These are phyloP conservation scores for Neofusicoccum umdonicola DNA, from an alignment of 2,329 filamentous ascomycete species.

Conservation along the genomic window DNA sequence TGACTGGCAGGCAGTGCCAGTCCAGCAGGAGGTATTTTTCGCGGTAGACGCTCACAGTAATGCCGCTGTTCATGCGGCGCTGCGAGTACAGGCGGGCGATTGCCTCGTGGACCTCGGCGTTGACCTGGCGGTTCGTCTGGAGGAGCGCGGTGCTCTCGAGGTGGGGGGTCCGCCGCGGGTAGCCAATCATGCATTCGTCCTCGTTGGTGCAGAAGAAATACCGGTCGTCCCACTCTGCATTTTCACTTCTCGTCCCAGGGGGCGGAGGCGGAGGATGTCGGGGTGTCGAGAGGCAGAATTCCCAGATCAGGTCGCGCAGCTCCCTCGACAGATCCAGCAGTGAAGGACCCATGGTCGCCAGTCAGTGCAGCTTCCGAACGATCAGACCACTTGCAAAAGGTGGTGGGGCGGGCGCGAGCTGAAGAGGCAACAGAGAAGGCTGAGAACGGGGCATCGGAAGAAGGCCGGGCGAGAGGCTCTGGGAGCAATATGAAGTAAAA, in stretches of 20 bases:
- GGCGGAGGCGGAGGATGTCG: neutral
- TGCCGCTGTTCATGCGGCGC: neutral
- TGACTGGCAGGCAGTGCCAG: constrained; percentile 10
- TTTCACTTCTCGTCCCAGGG: neutral
- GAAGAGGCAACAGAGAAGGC: neutral
- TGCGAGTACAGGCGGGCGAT: constrained; percentile 8
- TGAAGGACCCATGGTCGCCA: neutral
- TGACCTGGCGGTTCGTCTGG: neutral
- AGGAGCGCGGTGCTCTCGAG: neutral
- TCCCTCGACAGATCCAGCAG: constrained; percentile 5
- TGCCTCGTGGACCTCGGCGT: constrained; percentile 7
- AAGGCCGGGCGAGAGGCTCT: neutral
- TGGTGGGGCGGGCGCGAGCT: neutral
- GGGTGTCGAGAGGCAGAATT: constrained; percentile 3
- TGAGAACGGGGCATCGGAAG: neutral
- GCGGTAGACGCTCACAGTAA: neutral
- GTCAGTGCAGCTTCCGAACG: neutral
- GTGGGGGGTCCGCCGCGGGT: neutral
- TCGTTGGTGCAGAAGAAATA: constrained; percentile 5
- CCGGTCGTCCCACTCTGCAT: neutral
- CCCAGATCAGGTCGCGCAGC: constrained; percentile 11
- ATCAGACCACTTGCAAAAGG: neutral
- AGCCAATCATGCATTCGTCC: neutral
- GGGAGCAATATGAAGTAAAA: neutral
- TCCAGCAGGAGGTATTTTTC: constrained; percentile 12